Base-by-base conservation (phyloP, 352 stramenopile species). In the Pelagophyceae sp. region DNA sequence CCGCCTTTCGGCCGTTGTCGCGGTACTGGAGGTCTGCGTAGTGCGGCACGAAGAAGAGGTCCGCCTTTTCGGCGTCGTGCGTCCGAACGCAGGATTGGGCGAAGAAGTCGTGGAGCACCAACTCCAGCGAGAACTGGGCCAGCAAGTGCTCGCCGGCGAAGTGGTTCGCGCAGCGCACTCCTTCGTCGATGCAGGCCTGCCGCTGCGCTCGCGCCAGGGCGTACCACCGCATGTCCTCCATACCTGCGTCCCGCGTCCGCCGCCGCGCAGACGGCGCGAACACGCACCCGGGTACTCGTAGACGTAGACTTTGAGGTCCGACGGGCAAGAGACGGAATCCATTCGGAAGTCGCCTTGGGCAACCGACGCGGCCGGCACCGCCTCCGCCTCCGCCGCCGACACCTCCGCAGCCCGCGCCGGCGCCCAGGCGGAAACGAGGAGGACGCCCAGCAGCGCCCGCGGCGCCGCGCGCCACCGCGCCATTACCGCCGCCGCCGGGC, bases 301-400 rank as follows among this genome's bases (percentile, higher is more conserved):
- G n/a, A 67, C 77, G 58, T 78, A 72, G 67, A 80, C 64, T 6
- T 33, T 71, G 29, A 80, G 45, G 23, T 70, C 15, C 76, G 76
- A 72, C 54, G 37, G 38, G 70, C 76, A 71, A 70, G 60, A 1
- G 50, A 63, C 64, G 64, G 11, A 17, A 65, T 65, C 51, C 38
- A 27, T 25, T 58, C 65, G 29, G 1, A 76, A 37, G n/a, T 79
- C 58, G 17, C 58, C 20, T 17, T 2, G 5, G 23, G 5, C 5
- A 17, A 65, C 20, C 40, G 40, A 6, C 40, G 40, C 40, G 40
- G 40, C n/a, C 40, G 40, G 40, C 40, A 20, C 40, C 6, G 40
- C 40, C 40, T 6, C 40, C 6, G 40, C 40, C 40, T 54, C 20
- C 40, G 6, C 6, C 20, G 6, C 20, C 40, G 40, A 20, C 54